Conservation (phyloP, 2,329 filamentous ascomycete species). For the Calonectria leucothoes region DNA sequence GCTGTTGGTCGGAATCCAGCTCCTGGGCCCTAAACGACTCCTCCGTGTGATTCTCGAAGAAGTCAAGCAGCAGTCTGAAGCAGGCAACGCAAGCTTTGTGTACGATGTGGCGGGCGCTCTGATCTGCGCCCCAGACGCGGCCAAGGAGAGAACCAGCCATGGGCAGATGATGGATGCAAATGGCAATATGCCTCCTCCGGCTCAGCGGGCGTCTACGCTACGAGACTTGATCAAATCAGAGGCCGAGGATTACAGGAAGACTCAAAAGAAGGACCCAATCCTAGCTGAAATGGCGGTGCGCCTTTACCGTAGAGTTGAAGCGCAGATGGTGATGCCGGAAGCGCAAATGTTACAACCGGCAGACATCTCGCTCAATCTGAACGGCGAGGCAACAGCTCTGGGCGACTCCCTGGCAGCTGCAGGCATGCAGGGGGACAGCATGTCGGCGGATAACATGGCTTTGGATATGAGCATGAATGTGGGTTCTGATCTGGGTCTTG, state of each 20-base stretch:
- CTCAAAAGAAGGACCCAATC: constrained; percentile 66
- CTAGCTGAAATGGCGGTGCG: constrained; percentile 72
- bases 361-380: constrained; percentile 55
- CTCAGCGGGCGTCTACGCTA: constrained; percentile 65
- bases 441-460: constrained; percentile 53
- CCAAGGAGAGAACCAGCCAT: constrained; percentile 53
- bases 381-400: constrained; percentile 51
- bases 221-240: constrained; percentile 69
- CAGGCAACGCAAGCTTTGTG: constrained; percentile 68
- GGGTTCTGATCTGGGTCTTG: constrained; percentile 52
- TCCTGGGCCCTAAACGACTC: constrained; percentile 71
- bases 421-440: constrained; percentile 51
- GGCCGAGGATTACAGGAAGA: constrained; percentile 67
- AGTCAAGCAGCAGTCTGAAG: constrained; percentile 69
- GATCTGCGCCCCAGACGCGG: constrained; percentile 74
- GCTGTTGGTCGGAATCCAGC: constrained; percentile 68
- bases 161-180: constrained; percentile 48
- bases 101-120: constrained; percentile 78
- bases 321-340: constrained; percentile 65
- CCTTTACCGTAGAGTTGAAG: constrained; percentile 72
- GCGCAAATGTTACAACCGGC: constrained; percentile 56
- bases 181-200: constrained; percentile 48
- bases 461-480: constrained; percentile 59
- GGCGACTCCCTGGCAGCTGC: constrained; percentile 58
- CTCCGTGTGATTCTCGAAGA: constrained; percentile 75